Evolutionary conservation across 495 filamentous ascomycete species (phyloP), one percentile per base, ranked within the genome.

Genomic region (Pseudevernia furfuracea): DNA sequence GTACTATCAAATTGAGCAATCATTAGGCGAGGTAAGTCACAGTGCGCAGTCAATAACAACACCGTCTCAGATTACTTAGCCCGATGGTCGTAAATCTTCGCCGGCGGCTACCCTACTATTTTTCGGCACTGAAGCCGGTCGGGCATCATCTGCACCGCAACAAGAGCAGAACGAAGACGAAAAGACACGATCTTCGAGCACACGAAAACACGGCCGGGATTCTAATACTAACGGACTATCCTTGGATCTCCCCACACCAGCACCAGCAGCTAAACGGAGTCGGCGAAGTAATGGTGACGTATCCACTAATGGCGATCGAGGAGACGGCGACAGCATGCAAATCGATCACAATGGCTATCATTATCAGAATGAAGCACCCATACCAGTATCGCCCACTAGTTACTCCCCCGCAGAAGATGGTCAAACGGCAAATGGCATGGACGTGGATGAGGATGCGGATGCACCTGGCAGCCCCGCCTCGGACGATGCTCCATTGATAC

Each of bases 1-100:
- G 70, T 91, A 87, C 74, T 80, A 89, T 73, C 84, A 90, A 65
- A 76, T 87, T 56, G 84, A 91, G 65, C 81, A 86, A 66, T 80
- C 81, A 23, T 69, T 81, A 60, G 75, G 80, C 69, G 80, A 85
- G 83, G 85, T 83, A 83, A 61, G 83, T 78, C 19, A 23, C 3
- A 32, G 8, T 49, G 32, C 58, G 30, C 46, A 28, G 15, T 61
- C 44, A 53, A 62, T 41, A 23, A 17, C 43, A 23, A 17, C 52
- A 10, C 32, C 37, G 34, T 48, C 61, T 55, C 25, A 59, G 43
- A 52, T 36, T 49, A 59, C 32, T 37, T 43, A 64, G 62, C 62
- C 62, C n/a, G 62, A 23, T 14, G 49, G 48, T 49, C 62, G 43
- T 36, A 64, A 52, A 25, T 60, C 30, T 36, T 60, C 55, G 6